Base-by-base conservation (phyloP, 768 basidiomycete species). In the Lentinula sp. region DNA sequence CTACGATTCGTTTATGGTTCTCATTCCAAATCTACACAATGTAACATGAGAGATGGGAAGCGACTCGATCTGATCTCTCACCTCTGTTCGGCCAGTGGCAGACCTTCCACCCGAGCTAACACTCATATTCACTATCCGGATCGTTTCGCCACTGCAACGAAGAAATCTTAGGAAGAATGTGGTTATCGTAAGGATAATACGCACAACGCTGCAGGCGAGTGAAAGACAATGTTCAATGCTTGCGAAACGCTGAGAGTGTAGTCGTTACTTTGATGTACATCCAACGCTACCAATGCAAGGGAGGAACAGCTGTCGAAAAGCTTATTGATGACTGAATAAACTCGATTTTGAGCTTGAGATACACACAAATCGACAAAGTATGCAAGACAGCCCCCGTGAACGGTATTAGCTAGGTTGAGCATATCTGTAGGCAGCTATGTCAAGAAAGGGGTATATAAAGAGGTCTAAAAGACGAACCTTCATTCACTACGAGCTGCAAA, bases 381-480 rank as follows among this genome's bases (percentile, higher is more conserved):
- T 5, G 68, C 74, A 15, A 67, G 60, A 56, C 72, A 75, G 10
- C 69, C 75, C 2, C 74, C 74, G n/a, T 75, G 74, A 1, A 75
- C 32, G 34, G 57, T 62, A 5, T 69, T 62, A 10, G 2, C 10
- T 23, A 52, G 58, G 39, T 76, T 76, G 23, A 75, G 16, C 74
- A 75, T 76, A 23, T 76, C 75, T 75, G 57, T 46, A 43, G 9
- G 10, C 8, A 43, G 7, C 35, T n/a, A 51, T 34, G 35, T 56
- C 42, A 43, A 40, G 32, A 31, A 28, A 39, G 37, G 13, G 37
- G 32, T 7, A 15, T 9, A 11, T 5, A 34, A 9, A 53, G 34
- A 31, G 2, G 11, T 52, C 10, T 6, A 53, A 21, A 53, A 39
- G 52, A 34, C 48, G 32, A 4, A 43, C 59, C 59, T 60, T 60